These are phyloP conservation scores for Podila epigama DNA, from an alignment of 192 early-diverging fungal genomes.

Conservation along the genomic window DNA sequence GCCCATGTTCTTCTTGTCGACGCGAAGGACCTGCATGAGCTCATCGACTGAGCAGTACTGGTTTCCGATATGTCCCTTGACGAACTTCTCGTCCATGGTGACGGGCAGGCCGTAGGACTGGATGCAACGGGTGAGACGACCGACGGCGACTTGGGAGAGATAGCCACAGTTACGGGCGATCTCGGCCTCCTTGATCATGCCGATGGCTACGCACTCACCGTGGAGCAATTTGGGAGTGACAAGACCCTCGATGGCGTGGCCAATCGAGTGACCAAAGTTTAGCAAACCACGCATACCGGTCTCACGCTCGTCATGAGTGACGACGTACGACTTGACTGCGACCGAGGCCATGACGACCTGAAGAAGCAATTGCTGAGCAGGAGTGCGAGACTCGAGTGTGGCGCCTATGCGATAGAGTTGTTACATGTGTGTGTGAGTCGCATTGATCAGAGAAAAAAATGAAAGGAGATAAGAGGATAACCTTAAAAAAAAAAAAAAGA, in stretches of 20 bases:
- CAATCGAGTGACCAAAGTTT: conserved; percentile 97
- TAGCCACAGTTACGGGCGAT: conserved; percentile 88
- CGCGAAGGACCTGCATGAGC: conserved; percentile 89
- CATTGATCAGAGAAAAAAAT: not conserved
- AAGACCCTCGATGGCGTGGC: conserved; percentile 96
- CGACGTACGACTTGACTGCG: conserved; percentile 92
- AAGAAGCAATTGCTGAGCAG: conserved; percentile 71
- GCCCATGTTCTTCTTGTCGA: conserved; percentile 98
- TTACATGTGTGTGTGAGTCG: not conserved
- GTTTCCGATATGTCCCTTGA: conserved; percentile 67
- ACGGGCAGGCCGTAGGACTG: conserved; percentile 88
- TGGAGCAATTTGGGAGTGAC: conserved; percentile 89
- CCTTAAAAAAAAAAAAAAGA: not conserved
- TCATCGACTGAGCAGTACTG: conserved; percentile 77
- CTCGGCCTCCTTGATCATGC: conserved; percentile 95
- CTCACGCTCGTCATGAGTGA: conserved; percentile 96
- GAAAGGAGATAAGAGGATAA: not conserved
- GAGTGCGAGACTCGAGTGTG: conserved; percentile 66
- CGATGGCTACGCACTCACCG: conserved; percentile 96
- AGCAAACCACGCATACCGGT: conserved; percentile 91
- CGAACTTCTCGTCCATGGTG: conserved; percentile 80
- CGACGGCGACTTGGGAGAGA: conserved; percentile 85
- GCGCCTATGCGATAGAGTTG: conserved; percentile 52
- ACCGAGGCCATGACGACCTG: conserved; percentile 89
- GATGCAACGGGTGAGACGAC: conserved; percentile 84